phyloP scores from a whole-genome alignment of 441 rosid genomes.

The Francoa sonchifolia region DNA sequence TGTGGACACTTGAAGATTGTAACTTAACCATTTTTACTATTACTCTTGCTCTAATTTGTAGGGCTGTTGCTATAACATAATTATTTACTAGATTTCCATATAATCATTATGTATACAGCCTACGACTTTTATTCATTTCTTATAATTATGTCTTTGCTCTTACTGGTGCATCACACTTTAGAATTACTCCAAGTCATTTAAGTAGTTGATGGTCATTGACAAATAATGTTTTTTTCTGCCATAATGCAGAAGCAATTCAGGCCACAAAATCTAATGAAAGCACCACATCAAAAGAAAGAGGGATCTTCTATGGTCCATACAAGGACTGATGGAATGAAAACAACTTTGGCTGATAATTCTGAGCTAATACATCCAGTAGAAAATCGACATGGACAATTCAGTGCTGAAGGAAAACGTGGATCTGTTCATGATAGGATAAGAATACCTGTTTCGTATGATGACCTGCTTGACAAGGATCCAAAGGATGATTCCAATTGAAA shows the following conservation, averaged over 20 bases:
- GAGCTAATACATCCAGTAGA: constrained; percentile 9
- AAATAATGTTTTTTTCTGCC: not conserved
- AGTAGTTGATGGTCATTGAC: no score
- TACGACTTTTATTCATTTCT: no score
- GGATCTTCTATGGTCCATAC: constrained; percentile 13
- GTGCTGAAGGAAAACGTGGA: constrained; percentile 26
- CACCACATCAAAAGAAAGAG: constrained; percentile 17
- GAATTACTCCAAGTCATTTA: no score
- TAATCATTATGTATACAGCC: no score
- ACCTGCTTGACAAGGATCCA: constrained; percentile 36
- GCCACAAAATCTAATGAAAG: constrained; percentile 28
- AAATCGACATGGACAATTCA: constrained; percentile 17
- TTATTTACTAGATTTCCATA: no score
- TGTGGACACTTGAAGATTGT: no score
- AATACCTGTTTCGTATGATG: constrained; percentile 76
- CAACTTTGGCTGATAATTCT: constrained; percentile 13
- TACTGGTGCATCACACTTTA: no score
- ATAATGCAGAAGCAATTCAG: constrained; percentile 68
- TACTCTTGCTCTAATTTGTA: no score
- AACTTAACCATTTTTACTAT: no score
- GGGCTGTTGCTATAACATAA: no score
- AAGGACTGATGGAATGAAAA: constrained; percentile 19
- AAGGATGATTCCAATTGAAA: constrained; percentile 15
- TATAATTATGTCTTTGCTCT: no score
- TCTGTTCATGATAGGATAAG: constrained; percentile 71